phyloP scores from a whole-genome alignment of 257 asterid species.

The Ajuga chamaepitys region DNA sequence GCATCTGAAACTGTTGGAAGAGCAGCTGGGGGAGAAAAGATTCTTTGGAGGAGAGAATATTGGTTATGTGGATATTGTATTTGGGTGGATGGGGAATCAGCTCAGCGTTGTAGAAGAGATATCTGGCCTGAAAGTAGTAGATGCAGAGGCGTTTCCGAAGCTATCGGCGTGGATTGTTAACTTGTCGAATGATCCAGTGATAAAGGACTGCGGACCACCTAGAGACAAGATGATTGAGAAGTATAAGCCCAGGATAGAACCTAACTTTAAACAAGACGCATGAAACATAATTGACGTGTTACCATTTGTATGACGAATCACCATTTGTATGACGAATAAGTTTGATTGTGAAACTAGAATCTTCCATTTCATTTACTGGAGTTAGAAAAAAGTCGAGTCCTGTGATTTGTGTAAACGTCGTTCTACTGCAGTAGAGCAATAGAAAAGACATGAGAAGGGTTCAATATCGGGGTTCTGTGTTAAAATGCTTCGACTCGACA shows the following conservation, averaged over 20 bases:
- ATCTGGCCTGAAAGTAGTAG: constrained; percentile 27
- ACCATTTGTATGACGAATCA: no score
- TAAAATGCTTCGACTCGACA: no score
- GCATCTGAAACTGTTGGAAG: constrained; percentile 37
- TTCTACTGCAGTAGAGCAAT: no score
- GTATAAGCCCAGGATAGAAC: constrained; percentile 30
- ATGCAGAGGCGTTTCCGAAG: constrained; percentile 35
- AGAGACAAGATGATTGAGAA: constrained; percentile 45
- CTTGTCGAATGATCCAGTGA: constrained; percentile 36
- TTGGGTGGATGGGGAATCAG: constrained; percentile 47
- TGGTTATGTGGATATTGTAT: constrained; percentile 53
- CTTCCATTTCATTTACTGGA: no score
- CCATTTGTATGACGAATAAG: no score
- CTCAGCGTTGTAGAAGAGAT: constrained; percentile 40
- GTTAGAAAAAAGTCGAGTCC: no score
- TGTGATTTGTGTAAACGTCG: no score
- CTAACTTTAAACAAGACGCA: constrained; percentile 19
- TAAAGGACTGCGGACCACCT: constrained; percentile 56
- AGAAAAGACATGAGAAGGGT: no score
- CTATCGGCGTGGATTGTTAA: constrained; percentile 43
- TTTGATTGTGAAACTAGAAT: no score
- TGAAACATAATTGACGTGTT: constrained; percentile 19
- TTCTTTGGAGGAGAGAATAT: constrained; percentile 51
- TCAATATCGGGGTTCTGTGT: no score
- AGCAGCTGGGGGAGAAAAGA: constrained; percentile 44